These are phyloP conservation scores for Canariomyces notabilis DNA, from an alignment of 2,329 filamentous ascomycete genomes.

Conservation along the genomic window DNA sequence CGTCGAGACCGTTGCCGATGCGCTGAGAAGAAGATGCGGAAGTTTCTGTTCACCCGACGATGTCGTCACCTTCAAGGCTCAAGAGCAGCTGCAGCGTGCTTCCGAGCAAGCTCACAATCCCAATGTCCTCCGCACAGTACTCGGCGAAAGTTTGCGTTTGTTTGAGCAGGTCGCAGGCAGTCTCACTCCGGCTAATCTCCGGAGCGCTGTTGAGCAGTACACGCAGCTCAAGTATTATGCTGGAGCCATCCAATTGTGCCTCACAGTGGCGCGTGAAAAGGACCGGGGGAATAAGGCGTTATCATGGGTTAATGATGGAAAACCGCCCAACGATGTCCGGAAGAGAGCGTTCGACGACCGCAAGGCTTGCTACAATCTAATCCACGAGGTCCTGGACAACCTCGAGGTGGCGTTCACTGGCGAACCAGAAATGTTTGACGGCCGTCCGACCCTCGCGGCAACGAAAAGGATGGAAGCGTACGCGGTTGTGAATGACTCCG, in stretches of 20 bases:
- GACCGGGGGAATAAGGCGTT: constrained; percentile 84
- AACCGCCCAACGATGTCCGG: constrained; percentile 65
- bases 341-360: constrained; percentile 63
- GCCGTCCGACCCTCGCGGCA: constrained; percentile 67
- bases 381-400: constrained; percentile 73
- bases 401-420: constrained; percentile 67
- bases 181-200: constrained; percentile 74
- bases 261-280: constrained; percentile 75
- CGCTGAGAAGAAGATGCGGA: constrained; percentile 84
- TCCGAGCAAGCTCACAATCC: constrained; percentile 71
- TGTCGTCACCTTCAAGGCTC: constrained; percentile 96
- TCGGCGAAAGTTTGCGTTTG: constrained; percentile 83
- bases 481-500: constrained; percentile 78
- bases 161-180: constrained; percentile 86
- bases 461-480: constrained; percentile 86
- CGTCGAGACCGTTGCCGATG: constrained; percentile 94
- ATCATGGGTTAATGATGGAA: constrained; percentile 81
- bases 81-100: constrained; percentile 87
- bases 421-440: constrained; percentile 71
- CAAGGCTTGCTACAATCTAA: constrained; percentile 77
- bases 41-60: constrained; percentile 98
- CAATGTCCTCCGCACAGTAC: constrained; percentile 69
- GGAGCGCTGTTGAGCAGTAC: constrained; percentile 74
- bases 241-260: constrained; percentile 81
- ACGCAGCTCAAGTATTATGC: constrained; percentile 82